A percentile compares a stretch with the other conserved stretches of the same genome.
phyloP scores from a whole-genome alignment of 352 stramenopile genomes.

The Pythium vanterpoolii region DNA sequence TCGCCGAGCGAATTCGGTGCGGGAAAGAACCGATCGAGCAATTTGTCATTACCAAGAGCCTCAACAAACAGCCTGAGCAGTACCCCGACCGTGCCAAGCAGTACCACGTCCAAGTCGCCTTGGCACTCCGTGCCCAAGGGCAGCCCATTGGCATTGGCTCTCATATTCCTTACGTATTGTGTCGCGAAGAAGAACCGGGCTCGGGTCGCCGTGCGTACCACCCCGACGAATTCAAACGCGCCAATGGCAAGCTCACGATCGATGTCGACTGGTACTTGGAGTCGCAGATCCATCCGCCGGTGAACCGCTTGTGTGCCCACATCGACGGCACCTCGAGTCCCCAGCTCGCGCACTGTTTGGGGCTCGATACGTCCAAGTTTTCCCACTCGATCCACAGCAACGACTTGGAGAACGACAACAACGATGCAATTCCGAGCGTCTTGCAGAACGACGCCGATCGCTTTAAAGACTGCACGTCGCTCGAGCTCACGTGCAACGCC shows the following conservation, averaged over 20 bases:
- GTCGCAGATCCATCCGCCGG: conserved; percentile 95
- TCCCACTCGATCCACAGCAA: conserved; percentile 71
- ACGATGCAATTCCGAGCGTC: conserved; percentile 86
- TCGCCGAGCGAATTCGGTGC: conserved; percentile 92
- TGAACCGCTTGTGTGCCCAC: conserved; percentile 97
- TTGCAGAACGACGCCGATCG: conserved; percentile 85
- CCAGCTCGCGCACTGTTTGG: conserved; percentile 95
- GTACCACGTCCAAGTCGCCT: conserved; percentile 97
- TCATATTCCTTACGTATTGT: conserved; percentile 99
- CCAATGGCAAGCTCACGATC: conserved; percentile 82
- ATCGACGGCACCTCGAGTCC: conserved; percentile 96
- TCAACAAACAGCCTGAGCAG: conserved; percentile 99
- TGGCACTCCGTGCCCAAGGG: conserved; percentile 93
- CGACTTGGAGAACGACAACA: conserved; percentile 85
- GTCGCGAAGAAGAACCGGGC: conserved; percentile 78
- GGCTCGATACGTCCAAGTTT: conserved; percentile 95
- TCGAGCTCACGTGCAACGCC: conserved; percentile 69
- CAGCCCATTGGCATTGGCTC: conserved; percentile 97
- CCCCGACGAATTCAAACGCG: conserved; percentile 78
- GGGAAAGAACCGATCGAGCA: conserved; percentile 94
- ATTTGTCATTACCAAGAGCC: conserved; percentile 99
- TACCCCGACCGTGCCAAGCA: conserved; percentile 96
- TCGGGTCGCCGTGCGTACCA: conserved; percentile 79
- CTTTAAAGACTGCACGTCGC: conserved; percentile 83
- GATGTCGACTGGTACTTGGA: conserved; percentile 98